phyloP scores from a whole-genome alignment of 1,139 yeast species.

The Pneumocystis sp. region DNA sequence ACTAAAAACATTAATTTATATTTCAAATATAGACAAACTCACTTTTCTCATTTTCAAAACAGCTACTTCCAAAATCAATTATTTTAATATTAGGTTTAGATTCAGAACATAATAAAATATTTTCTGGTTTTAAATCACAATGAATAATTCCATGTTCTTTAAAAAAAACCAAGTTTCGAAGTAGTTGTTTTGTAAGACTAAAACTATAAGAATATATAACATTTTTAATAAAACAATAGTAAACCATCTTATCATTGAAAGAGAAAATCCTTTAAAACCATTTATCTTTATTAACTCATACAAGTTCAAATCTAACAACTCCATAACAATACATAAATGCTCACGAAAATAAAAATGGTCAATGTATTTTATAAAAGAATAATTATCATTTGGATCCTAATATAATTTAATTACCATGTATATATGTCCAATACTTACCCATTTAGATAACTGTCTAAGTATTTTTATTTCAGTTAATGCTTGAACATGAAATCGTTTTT shows the following conservation, averaged over 20 bases:
- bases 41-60: constrained; percentile 83
- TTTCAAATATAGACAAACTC: constrained; percentile 59
- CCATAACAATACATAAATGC: constrained; percentile 72
- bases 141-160: constrained; percentile 49
- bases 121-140: constrained; percentile 90
- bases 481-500: constrained; percentile 60
- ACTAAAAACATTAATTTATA: constrained; percentile 60
- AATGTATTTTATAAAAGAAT: constrained; percentile 39
- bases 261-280: constrained; percentile 45
- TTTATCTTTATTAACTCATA: constrained; percentile 51
- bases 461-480: constrained; percentile 67
- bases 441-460: constrained; percentile 34
- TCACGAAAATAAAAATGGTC: constrained; percentile 70
- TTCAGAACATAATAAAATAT: constrained; percentile 62
- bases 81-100: constrained; percentile 80
- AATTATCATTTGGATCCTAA: constrained; percentile 31
- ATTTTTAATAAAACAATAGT: constrained; percentile 13
- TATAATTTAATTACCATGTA: constrained; percentile 2
- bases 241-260: constrained; percentile 30
- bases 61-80: constrained; percentile 93
- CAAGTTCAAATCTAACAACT: constrained; percentile 51
- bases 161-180: constrained; percentile 46
- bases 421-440: constrained; percentile 14
- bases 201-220: neutral
- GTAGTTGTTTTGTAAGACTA: constrained; percentile 38